Evolutionary conservation across 768 basidiomycete genomes (phyloP), one percentile per base, ranked within the genome.

Genomic region (Mycena filopes): DNA sequence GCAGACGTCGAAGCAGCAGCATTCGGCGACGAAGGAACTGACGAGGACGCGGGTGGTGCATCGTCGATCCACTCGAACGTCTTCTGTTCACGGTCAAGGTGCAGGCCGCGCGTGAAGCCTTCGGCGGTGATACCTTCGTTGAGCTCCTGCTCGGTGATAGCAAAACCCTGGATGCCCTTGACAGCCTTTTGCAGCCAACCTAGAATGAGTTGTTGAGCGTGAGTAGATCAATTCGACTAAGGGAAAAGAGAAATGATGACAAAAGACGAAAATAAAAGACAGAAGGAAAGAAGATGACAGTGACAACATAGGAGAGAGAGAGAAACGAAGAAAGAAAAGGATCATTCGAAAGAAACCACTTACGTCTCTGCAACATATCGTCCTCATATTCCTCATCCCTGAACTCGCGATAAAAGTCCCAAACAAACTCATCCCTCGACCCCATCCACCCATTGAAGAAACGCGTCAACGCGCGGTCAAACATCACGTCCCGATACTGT

Each of bases 391-490:
- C 68, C 33, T 69, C 68, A n/a, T 69, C 64, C 41, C 57, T 21
- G 29, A 69, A 69, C 28, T 69, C 68, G 6, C 68, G n/a, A 42
- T 62, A 69, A 26, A 69, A 69, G 41, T 69, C 68, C 56, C 64
- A 69, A 8, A 69, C 68, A 25, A 65, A 66, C 60, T 69, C 68
- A n/a, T 65, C 68, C n/a, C 68, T 49, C 29, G 53, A 61, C 3
- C 68, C 68, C 68, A 69, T 69, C 68, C 68, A 69, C 4, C 68
- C 68, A n/a, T 61, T 59, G 58, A 62, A 62, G 47, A 69, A 65
- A 25, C 68, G 51, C 31, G 50, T 31, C 1, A 69, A 41, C 26
- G 68, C 59, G 4, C 68, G 33, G 49, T 69, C 68, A 31, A 69
- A 65, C 68, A 69, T 69, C 7, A 60, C 56, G 18, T 69, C 50